These are phyloP conservation scores for Fusarium tjaetaba DNA, from an alignment of 2,329 filamentous ascomycete species.

Conservation along the genomic window DNA sequence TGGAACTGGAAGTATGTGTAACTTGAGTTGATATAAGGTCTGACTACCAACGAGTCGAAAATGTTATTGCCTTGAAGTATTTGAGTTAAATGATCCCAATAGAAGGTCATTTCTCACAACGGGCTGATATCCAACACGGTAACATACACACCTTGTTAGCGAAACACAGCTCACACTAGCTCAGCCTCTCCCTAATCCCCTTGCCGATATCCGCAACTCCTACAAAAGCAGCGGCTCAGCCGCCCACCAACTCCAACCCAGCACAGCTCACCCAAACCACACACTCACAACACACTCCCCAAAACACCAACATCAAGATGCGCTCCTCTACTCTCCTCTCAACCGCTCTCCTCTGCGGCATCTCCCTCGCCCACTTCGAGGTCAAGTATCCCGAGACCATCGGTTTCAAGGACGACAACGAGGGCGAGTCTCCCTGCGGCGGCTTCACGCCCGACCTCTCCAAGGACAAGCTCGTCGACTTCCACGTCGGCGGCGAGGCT, in stretches of 20 bases:
- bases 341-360: constrained; percentile 51
- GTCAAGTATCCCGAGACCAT: constrained; percentile 60
- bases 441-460: constrained; percentile 60
- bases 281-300: not conserved
- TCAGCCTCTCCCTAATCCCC: constrained; percentile 12
- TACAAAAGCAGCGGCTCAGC: constrained; percentile 35
- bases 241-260: constrained; percentile 12
- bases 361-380: constrained; percentile 63
- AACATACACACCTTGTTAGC: not conserved
- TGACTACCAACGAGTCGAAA: not conserved
- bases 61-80: not conserved
- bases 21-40: not conserved
- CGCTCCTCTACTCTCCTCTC: constrained; percentile 47
- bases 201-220: constrained; percentile 29
- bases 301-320: constrained; percentile 45
- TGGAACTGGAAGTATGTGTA: not conserved
- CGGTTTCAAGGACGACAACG: constrained; percentile 59
- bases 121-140: not conserved
- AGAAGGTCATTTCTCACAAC: not conserved
- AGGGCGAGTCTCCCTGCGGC: constrained; percentile 62
- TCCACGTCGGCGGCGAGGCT: constrained; percentile 66
- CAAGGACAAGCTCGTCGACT: constrained; percentile 60
- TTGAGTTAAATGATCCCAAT: not conserved
- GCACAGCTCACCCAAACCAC: not conserved
- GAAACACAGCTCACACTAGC: not conserved